These are phyloP conservation scores for Kalanchoe fedtschenkoi DNA, from an alignment of 164 flowering plant species.

Conservation along the genomic window DNA sequence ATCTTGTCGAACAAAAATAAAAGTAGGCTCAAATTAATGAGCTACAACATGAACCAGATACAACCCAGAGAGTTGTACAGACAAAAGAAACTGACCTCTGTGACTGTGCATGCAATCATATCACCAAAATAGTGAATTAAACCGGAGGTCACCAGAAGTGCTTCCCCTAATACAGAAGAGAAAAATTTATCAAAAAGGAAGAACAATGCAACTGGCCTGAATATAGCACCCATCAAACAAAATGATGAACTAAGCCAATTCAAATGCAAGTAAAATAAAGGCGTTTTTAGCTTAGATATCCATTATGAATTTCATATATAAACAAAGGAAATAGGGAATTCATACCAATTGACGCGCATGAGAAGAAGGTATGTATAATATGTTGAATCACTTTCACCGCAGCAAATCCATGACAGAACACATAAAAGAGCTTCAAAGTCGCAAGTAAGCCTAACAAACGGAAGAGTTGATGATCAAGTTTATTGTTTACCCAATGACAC, in stretches of 20 bases:
- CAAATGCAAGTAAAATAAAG: background rate
- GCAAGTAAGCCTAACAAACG: slow-evolving; percentile 25
- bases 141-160: slow-evolving; percentile 3
- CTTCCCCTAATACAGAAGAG: slow-evolving; percentile 8
- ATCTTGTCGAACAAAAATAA: slow-evolving; percentile 26
- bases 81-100: background rate
- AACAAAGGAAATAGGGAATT: background rate
- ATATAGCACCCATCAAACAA: background rate
- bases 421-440: slow-evolving; percentile 14
- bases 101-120: slow-evolving; percentile 35
- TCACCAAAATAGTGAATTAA: slow-evolving; percentile 50
- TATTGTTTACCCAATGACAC: slow-evolving; percentile 2
- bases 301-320: background rate
- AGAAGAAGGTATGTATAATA: slow-evolving; percentile 58
- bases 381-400: slow-evolving; percentile 58
- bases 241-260: background rate
- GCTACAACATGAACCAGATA: background rate
- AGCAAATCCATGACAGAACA: slow-evolving; percentile 49
- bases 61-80: no score
- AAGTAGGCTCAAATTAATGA: background rate
- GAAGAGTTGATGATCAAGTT: background rate
- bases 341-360: slow-evolving; percentile 86
- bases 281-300: background rate
- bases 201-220: background rate
- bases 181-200: background rate